These are phyloP conservation scores for Cryptococcus sp. DNA, from an alignment of 1,284 basidiomycete species.

Conservation along the genomic window DNA sequence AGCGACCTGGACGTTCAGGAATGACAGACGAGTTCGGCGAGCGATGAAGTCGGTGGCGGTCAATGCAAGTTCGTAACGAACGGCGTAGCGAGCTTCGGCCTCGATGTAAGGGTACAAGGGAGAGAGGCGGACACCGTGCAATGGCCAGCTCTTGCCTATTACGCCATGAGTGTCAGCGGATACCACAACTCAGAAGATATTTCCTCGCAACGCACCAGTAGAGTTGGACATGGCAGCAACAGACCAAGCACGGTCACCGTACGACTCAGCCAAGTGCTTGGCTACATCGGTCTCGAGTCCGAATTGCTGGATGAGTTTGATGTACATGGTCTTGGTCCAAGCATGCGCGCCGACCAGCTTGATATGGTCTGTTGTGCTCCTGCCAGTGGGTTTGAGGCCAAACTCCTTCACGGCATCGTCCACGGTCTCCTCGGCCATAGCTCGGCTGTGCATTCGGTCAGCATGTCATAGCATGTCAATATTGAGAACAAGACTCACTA, in stretches of 20 bases:
- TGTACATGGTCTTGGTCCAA: conserved; percentile 96
- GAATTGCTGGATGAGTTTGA: conserved; percentile 90
- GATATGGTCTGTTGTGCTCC: conserved; percentile 78
- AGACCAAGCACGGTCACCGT: conserved; percentile 95
- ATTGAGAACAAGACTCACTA: conserved; percentile 58
- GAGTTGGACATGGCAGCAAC: conserved; percentile 79
- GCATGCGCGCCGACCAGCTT: conserved; percentile 90
- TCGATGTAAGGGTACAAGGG: conserved; percentile 86
- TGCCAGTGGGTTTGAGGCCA: conserved; percentile 61
- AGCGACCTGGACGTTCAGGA: conserved; percentile 88
- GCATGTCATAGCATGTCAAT: not conserved
- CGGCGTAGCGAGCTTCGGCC: conserved; percentile 89
- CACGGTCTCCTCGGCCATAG: conserved; percentile 95
- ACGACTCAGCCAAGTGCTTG: conserved; percentile 81
- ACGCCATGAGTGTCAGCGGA: not conserved
- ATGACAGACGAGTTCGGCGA: conserved; percentile 84
- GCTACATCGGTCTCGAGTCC: conserved; percentile 91
- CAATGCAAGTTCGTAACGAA: conserved; percentile 85
- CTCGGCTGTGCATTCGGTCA: conserved; percentile 55
- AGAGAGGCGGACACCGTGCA: conserved; percentile 77
- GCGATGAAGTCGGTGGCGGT: conserved; percentile 91
- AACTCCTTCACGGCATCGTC: conserved; percentile 84
- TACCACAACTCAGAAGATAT: not conserved
- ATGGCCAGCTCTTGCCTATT: conserved; percentile 72
- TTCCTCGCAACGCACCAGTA: conserved; percentile 55